Evolutionary conservation across 257 asterid genomes (phyloP), one percentile per base, ranked within the genome.

Genomic region (Mitragyna speciosa): DNA sequence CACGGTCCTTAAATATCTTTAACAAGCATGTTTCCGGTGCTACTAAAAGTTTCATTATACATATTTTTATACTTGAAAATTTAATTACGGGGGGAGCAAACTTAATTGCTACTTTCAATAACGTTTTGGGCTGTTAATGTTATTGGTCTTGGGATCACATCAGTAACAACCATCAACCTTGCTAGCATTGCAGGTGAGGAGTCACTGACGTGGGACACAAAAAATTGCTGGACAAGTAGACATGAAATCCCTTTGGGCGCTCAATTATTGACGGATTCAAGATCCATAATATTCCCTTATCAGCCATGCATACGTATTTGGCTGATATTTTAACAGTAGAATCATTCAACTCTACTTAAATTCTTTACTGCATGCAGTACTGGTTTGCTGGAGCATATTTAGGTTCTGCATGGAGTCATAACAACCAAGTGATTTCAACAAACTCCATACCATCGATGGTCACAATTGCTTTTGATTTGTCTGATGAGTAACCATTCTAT

Each of bases 181-280:
- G 66, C 66, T 59, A 77, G 45, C 87, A 79, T 47, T 86, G 87
- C 70, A 75, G 96, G 91, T 92, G 90, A 91, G 91, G 88, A 89
- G 97, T 92, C 97, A 89, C 90, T 90, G 88, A 88, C 86, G 90
- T 85, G 91, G 97, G 92, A 64, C 91, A 88, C 85, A 85, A 80
- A 80, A 80, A 86, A 74, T n/a, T 70, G 82, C 78, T 84, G 75
- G 90, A 87, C 80, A 84, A 86, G 80, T 85, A 77, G 90, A 88
- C 89, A 83, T 78, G 85, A 84, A 82, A 83, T 83, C 78, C 88
- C 91, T 88, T 85, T 88, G 81, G 70, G 66, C 7, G 4, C 56
- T 75, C 90, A 89, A 85, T 88, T 82, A 86, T 87, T 79, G 79
- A 76, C 63, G 61, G 72, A 79, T 58, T 69, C 31, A 45, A 58